Base-by-base conservation (phyloP, 495 filamentous ascomycete species). In the Acidiella bohemica region DNA sequence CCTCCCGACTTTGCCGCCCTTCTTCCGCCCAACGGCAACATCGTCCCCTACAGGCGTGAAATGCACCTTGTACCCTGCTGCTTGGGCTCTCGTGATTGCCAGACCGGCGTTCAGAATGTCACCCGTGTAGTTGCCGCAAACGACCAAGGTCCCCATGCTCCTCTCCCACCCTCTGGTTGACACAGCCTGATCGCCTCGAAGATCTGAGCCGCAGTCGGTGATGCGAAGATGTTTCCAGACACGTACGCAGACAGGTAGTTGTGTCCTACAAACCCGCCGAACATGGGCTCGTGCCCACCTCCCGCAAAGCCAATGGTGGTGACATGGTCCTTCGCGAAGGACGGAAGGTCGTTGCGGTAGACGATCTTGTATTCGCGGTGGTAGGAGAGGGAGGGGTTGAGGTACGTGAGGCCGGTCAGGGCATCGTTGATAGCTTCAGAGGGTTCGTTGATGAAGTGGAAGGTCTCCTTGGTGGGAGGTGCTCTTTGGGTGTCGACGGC, bases 271-370 rank as follows among this genome's bases (percentile, higher is more conserved):
- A 46, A 54, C 30, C 42, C 51, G 22, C 38, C 43, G 23, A 44
- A 48, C 43, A 46, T 44, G 20, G 50, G 51, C 44, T 54, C 51
- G 32, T 54, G 51, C 26, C 51, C 51, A 21, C 44, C 50, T 23
- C 50, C 50, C 14, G 44, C 40, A 37, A 47, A 48, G 42, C 46
- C 46, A 35, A 53, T 45, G 38, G 43, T 46, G 9, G 50, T 50
- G 30, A 49, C 47, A 42, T 43, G 50, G 20, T 29, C 17, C 24
- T 30, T 11, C 24, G 11, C 28, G 39, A 43, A 42, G 5, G 34
- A 26, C 21, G 20, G 11, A 1, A 51, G 49, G 24, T 51, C 49
- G 23, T 35, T 35, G 19, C 49, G 44, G 44, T 44, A 37, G 39
- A 48, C 13, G 35, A 47, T 47, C 26, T 51, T 51, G 44, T 51